Percentiles rank a stretch among this genome's conserved stretches.
Conservation (phyloP, 1,139 yeast genomes). For the Kodamaea fungicola region DNA sequence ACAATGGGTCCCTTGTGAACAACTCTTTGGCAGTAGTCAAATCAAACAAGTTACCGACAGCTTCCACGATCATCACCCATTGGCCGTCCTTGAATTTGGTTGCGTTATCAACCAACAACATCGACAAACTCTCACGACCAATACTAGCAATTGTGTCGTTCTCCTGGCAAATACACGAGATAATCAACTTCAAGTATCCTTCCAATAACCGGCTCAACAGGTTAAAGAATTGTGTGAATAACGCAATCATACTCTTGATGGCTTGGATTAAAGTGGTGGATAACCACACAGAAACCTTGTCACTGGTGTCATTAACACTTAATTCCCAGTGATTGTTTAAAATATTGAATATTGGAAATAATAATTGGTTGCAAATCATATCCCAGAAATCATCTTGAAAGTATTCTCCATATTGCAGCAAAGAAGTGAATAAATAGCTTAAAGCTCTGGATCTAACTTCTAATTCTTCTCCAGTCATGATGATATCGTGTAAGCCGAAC, state of each 20-base stretch:
- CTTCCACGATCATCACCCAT: constrained; percentile 69
- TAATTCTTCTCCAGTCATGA: constrained; percentile 90
- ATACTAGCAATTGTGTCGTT: constrained; percentile 94
- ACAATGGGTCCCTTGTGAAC: constrained; percentile 66
- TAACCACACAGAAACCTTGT: constrained; percentile 90
- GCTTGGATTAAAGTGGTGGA: constrained; percentile 97
- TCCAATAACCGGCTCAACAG: constrained; percentile 69
- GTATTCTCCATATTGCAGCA: constrained; percentile 74
- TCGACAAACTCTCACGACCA: constrained; percentile 85
- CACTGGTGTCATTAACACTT: constrained; percentile 58
- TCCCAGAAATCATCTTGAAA: constrained; percentile 83
- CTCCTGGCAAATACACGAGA: constrained; percentile 91
- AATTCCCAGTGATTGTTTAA: constrained; percentile 76
- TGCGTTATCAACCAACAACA: constrained; percentile 71
- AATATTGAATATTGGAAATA: constrained; percentile 88
- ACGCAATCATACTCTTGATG: constrained; percentile 77
- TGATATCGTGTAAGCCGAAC: constrained; percentile 79
- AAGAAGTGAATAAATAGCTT: constrained; percentile 73
- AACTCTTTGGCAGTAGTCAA: constrained; percentile 85
- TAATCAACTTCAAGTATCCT: constrained; percentile 72
- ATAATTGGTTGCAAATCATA: constrained; percentile 64
- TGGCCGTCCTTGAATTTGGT: constrained; percentile 58
- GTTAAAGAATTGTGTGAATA: constrained; percentile 78
- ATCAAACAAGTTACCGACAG: constrained; percentile 67
- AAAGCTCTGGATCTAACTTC: constrained; percentile 92